phyloP scores from a whole-genome alignment of 331 rosid genomes.

The Stylosanthes scabra region DNA sequence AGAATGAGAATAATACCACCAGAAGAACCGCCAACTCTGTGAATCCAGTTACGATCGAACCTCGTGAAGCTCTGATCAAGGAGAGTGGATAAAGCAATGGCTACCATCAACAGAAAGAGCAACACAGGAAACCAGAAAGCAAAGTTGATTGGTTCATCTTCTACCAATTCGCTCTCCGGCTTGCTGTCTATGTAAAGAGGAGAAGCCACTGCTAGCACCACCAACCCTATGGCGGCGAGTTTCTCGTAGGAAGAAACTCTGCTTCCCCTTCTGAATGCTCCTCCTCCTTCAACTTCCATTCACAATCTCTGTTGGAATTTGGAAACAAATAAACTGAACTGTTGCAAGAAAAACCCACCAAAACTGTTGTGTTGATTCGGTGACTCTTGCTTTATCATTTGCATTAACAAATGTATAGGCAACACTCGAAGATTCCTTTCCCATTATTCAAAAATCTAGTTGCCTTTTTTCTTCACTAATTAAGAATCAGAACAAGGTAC shows the following conservation, averaged over 20 bases:
- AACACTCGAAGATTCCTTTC: neutral
- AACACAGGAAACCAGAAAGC: constrained; percentile 68
- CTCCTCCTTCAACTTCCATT: constrained; percentile 57
- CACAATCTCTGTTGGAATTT: constrained; percentile 8
- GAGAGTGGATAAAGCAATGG: constrained; percentile 56
- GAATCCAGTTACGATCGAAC: constrained; percentile 88
- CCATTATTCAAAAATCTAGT: neutral
- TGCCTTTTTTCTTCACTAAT: neutral
- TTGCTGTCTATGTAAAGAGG: constrained; percentile 76
- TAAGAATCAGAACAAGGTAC: neutral
- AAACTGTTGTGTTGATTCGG: neutral
- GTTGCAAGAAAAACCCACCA: constrained; percentile 22
- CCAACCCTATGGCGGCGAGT: constrained; percentile 61
- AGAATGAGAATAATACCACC: constrained; percentile 68
- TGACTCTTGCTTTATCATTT: constrained; percentile 40
- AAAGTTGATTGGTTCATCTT: constrained; percentile 46
- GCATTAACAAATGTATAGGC: too few species aligned
- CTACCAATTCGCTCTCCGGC: constrained; percentile 52
- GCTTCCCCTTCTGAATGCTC: constrained; percentile 51
- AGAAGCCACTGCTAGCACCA: constrained; percentile 76
- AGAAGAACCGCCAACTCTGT: constrained; percentile 89
- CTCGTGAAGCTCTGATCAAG: constrained; percentile 57
- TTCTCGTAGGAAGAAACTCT: constrained; percentile 66
- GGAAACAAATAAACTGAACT: neutral
- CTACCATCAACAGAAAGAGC: constrained; percentile 63